Evolutionary conservation across 2,329 filamentous ascomycete species (phyloP).

Genomic region (Arthrobotrys pseudoclavata): DNA sequence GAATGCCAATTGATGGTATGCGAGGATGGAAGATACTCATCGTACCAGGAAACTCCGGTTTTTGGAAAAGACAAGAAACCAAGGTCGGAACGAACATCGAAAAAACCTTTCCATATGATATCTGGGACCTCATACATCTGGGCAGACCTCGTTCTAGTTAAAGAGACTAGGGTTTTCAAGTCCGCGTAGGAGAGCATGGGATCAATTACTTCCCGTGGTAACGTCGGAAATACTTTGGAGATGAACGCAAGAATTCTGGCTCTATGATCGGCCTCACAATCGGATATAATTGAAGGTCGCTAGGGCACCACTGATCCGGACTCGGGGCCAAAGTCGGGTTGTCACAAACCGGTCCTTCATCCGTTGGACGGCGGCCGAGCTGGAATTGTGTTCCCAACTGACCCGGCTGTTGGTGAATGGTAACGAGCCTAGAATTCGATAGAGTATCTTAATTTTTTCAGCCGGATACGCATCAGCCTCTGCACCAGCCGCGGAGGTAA

Average conservation of each 20-base stretch:
- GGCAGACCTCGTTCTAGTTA: neutral
- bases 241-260: too few relatives aligned
- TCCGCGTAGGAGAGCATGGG: too few relatives aligned
- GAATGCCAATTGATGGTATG: constrained; percentile 1
- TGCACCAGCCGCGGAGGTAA: neutral
- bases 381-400: constrained; percentile 19
- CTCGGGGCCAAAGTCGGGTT: too few relatives aligned
- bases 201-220: too few relatives aligned
- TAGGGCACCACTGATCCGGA: too few relatives aligned
- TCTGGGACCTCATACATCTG: neutral
- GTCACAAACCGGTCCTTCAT: too few relatives aligned
- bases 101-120: constrained; percentile 12
- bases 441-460: constrained; percentile 3
- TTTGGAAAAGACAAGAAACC: constrained; percentile 1
- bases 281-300: too few relatives aligned
- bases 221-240: too few relatives aligned
- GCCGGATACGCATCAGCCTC: neutral
- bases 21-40: too few relatives aligned
- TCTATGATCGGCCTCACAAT: too few relatives aligned
- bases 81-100: constrained; percentile 6
- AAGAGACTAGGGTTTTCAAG: too few relatives aligned
- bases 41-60: neutral
- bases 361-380: neutral
- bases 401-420: neutral
- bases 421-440: constrained; percentile 12